phyloP scores from a whole-genome alignment of 2,329 filamentous ascomycete species.

The Beauveria sp. region DNA sequence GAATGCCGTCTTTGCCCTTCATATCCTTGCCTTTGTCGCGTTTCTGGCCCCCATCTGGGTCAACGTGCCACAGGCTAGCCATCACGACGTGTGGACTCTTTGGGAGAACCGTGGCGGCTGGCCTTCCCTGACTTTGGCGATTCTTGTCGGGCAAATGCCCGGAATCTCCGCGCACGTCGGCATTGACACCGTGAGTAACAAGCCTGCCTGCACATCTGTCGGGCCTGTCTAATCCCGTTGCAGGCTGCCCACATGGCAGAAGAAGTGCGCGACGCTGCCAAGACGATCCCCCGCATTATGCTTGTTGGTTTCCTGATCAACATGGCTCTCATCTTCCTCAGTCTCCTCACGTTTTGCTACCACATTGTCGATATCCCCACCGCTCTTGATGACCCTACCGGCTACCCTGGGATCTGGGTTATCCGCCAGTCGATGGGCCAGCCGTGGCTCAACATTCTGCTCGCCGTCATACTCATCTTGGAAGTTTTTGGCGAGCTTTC shows the following conservation, averaged over 20 bases:
- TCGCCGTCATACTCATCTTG: conserved; percentile 1
- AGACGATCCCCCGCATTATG: conserved; percentile 12
- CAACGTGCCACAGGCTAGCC: conserved; percentile 11
- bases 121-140: conserved; percentile 7
- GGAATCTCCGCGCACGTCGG: conserved; percentile 12
- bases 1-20: conserved; percentile 13
- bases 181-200: conserved; percentile 10
- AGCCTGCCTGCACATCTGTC: background rate
- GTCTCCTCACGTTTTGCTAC: conserved; percentile 11
- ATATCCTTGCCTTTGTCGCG: conserved; percentile 12
- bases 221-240: background rate
- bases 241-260: conserved; percentile 15
- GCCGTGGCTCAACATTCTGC: conserved; percentile 1
- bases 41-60: conserved; percentile 15
- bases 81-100: conserved; percentile 12
- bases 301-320: conserved; percentile 2
- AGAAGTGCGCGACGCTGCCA: conserved; percentile 15
- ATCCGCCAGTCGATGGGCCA: conserved; percentile 10
- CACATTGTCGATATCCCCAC: conserved; percentile 7
- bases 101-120: conserved; percentile 14
- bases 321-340: background rate
- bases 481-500: conserved; percentile 3
- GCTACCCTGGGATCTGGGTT: conserved; percentile 11
- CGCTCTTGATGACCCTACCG: conserved; percentile 1
- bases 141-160: conserved; percentile 15